These are phyloP conservation scores for Linnemannia elongata DNA, from an alignment of 192 early-diverging fungal species.

Conservation along the genomic window DNA sequence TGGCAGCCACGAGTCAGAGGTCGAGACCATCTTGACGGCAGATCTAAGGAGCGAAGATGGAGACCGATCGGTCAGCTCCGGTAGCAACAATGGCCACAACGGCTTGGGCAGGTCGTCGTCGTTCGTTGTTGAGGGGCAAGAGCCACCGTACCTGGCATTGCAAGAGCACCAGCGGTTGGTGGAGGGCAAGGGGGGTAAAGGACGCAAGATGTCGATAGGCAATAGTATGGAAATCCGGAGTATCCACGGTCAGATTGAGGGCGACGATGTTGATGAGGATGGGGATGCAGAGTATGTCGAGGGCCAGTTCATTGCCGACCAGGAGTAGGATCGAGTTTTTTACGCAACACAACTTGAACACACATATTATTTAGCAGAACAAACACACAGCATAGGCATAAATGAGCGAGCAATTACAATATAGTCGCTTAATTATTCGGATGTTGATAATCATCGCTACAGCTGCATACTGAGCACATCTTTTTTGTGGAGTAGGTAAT, in stretches of 20 bases:
- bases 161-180: background rate
- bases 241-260: background rate
- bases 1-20: background rate
- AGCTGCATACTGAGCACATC: background rate
- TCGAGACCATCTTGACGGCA: background rate
- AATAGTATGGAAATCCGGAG: slow-evolving; percentile 2
- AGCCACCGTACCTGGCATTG: background rate
- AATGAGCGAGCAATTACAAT: background rate
- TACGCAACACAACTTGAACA: too few relatives aligned
- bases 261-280: background rate
- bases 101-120: background rate
- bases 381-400: background rate
- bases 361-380: background rate
- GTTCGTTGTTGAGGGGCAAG: background rate
- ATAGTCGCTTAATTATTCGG: too few relatives aligned
- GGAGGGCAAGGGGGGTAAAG: background rate
- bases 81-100: background rate
- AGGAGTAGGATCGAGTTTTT: background rate
- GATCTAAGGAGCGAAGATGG: background rate
- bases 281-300: slow-evolving; percentile 26
- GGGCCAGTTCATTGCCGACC: slow-evolving; percentile 21
- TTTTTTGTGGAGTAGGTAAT: too few relatives aligned
- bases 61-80: background rate
- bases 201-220: background rate
- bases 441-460: too few relatives aligned